phyloP scores from a whole-genome alignment of 2,329 filamentous ascomycete genomes.

The Paecilomyces formosus region DNA sequence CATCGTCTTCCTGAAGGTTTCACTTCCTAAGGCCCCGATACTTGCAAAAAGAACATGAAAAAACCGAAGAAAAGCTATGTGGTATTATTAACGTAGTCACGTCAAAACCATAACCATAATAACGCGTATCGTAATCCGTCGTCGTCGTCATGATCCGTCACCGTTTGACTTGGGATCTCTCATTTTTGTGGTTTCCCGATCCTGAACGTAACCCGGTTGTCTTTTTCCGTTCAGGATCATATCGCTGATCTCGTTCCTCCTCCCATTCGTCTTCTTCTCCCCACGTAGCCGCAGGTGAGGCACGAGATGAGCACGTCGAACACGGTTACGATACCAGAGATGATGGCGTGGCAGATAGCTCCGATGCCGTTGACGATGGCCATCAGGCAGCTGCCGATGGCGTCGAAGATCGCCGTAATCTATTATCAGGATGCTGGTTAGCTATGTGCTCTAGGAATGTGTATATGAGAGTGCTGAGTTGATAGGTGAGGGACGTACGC shows the following conservation, averaged over 20 bases:
- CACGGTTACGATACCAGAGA: slow-evolving; percentile 59
- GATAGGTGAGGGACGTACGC: slow-evolving; percentile 53
- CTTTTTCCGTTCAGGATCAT: neutral
- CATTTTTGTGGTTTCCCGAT: neutral
- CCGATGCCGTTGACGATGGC: slow-evolving; percentile 62
- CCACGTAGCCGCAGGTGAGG: slow-evolving; percentile 42
- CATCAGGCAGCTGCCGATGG: slow-evolving; percentile 61
- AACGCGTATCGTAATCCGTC: neutral
- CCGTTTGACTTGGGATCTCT: neutral
- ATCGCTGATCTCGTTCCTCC: neutral
- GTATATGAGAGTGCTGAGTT: neutral
- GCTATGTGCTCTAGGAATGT: slow-evolving; percentile 8
- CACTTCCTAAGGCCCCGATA: neutral
- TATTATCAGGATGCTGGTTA: slow-evolving; percentile 23
- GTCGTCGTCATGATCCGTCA: neutral
- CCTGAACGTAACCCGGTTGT: neutral
- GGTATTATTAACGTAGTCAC: neutral
- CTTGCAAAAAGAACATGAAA: neutral
- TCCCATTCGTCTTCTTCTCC: slow-evolving; percentile 3
- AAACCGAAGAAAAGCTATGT: neutral
- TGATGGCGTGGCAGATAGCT: slow-evolving; percentile 57
- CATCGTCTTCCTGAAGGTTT: neutral
- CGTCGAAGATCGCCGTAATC: slow-evolving; percentile 53
- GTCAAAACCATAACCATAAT: neutral
- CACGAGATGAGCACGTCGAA: slow-evolving; percentile 61